Conservation (phyloP, 192 early-diverging fungal species). For the Phlyctochytrium bullatum region DNA sequence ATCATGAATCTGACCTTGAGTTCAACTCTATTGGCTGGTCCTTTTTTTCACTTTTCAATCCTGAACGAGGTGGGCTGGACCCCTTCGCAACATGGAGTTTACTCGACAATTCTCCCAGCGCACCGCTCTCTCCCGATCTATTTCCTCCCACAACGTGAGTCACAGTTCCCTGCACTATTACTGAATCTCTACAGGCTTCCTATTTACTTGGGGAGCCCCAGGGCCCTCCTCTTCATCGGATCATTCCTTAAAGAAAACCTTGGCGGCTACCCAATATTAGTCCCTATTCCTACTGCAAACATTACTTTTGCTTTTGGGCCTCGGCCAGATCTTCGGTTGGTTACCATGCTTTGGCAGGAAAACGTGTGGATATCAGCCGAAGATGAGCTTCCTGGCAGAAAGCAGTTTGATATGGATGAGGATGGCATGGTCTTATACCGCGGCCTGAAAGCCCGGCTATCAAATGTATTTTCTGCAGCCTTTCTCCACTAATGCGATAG, state of each 20-base stretch:
- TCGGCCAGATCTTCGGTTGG: slow-evolving; percentile 33
- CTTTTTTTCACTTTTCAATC: slow-evolving; percentile 43
- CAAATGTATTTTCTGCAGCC: neutral
- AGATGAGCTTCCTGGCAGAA: slow-evolving; percentile 36
- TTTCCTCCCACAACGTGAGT: slow-evolving; percentile 5
- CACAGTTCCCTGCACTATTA: no score
- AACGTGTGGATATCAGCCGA: slow-evolving; percentile 36
- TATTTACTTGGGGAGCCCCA: slow-evolving; percentile 39
- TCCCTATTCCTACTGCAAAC: slow-evolving; percentile 35
- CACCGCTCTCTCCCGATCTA: no score
- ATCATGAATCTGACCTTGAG: slow-evolving; percentile 11
- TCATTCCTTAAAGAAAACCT: neutral
- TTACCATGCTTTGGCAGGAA: slow-evolving; percentile 39
- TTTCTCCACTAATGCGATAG: neutral
- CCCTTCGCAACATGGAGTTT: slow-evolving; percentile 14
- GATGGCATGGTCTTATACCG: neutral
- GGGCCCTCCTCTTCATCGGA: slow-evolving; percentile 40
- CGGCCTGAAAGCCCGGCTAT: neutral
- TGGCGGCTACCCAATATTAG: slow-evolving; percentile 21
- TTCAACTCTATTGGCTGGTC: slow-evolving; percentile 47
- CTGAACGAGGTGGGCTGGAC: slow-evolving; percentile 29
- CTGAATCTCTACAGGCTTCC: slow-evolving; percentile 9
- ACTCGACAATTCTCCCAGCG: neutral
- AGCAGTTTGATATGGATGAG: neutral
- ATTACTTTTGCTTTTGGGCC: slow-evolving; percentile 33